Base-by-base conservation (phyloP, 2,329 filamentous ascomycete species). In the Chalaropsis ovoidea region DNA sequence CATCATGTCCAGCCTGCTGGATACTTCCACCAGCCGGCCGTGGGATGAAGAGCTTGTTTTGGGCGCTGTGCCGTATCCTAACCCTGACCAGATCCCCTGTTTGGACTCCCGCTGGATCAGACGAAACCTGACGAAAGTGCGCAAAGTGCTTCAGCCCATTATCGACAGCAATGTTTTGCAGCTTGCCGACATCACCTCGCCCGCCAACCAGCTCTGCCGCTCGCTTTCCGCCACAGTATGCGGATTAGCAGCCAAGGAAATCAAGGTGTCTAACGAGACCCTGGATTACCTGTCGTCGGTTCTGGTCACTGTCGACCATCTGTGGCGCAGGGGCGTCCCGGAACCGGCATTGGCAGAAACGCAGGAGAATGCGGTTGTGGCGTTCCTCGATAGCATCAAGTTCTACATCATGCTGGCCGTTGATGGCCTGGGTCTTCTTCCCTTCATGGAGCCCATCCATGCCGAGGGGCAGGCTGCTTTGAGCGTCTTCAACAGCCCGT, bases 101-200 rank as follows among this genome's bases (percentile, higher is more conserved):
- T 77, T 97, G 6, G 91, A 97, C 71, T 80, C 88, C 3, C 90
- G 88, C 77, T 99, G 94, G 94, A 80, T 95, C 13, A 84, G 93
- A 64, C 86, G 83, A 67, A 90, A 89, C 68, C 78, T 87, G 3
- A 72, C 77, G 1, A 80, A 79, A 54, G 80, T 96, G 3, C 82
- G 96, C 42, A 74, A 80, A 2, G 77, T 87, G 8, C 80, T 86
- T 7, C 77, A 77, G 3, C 81, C 85, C 10, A 77, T 86, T 22
- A 74, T 90, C 2, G 82, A 84, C 74, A 80, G 77, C 65, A 81
- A 81, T 63, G 85, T 90, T 62, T 77, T 81, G 63, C 82, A 83
- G 17, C 72, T 93, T n/a, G 80, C 82, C 8, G 79, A 83, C 62
- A 79, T 82, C 1, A 81, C 81, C 19, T 88, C 83, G 69, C 70